phyloP scores from a whole-genome alignment of 352 stramenopile genomes.

The Phytopythium mirpurense region DNA sequence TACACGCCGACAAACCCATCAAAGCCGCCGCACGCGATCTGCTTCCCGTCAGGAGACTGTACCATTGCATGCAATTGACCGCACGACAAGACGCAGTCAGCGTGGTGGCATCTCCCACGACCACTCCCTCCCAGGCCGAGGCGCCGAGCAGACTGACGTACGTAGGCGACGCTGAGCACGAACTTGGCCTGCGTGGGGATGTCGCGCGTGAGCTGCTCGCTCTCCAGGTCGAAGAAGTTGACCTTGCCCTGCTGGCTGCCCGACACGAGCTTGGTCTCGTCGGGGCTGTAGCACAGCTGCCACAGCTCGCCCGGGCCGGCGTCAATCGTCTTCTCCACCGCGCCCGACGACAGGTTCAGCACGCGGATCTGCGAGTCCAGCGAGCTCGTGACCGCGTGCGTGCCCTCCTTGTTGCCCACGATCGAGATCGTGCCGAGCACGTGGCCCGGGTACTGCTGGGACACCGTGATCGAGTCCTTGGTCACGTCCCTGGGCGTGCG shows the following conservation, averaged over 20 bases:
- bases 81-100: not conserved
- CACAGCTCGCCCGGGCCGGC: constrained; percentile 83
- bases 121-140: too few relatives aligned
- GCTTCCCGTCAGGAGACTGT: constrained; percentile 77
- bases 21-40: constrained; percentile 76
- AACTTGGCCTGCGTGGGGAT: constrained; percentile 72
- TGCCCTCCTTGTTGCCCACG: constrained; percentile 73
- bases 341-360: constrained; percentile 63
- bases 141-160: constrained; percentile 17
- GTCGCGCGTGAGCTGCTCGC: constrained; percentile 73
- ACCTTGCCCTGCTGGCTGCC: constrained; percentile 85
- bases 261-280: constrained; percentile 77
- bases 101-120: not conserved
- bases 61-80: constrained; percentile 1
- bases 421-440: constrained; percentile 85
- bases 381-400: constrained; percentile 72
- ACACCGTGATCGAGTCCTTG: constrained; percentile 63
- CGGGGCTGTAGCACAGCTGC: constrained; percentile 80
- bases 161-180: constrained; percentile 70
- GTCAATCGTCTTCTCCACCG: constrained; percentile 82
- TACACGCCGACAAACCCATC: constrained; percentile 85
- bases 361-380: constrained; percentile 82
- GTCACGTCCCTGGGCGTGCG: constrained; percentile 48
- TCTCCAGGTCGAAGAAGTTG: constrained; percentile 81
- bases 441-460: constrained; percentile 80